These are phyloP conservation scores for Sporothrix mexicana DNA, from an alignment of 2,329 filamentous ascomycete genomes.

Conservation along the genomic window DNA sequence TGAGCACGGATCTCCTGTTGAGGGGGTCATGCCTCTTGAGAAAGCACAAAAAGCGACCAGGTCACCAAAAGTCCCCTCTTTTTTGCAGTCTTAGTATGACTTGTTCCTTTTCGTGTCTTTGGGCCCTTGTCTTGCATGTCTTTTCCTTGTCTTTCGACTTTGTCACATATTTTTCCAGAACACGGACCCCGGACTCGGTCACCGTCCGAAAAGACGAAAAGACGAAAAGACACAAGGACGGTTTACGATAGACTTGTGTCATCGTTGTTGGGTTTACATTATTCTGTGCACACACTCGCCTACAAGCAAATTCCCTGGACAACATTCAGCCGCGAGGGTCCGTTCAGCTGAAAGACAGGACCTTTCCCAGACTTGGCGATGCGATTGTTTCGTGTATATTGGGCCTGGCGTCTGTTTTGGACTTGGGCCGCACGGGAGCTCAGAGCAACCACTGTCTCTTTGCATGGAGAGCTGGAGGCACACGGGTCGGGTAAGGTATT, in stretches of 20 bases:
- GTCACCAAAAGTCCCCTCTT: slow-evolving; percentile 14
- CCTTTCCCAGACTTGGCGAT: not conserved
- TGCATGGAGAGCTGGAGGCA: not conserved
- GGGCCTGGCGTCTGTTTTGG: slow-evolving; percentile 16
- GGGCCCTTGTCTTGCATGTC: not conserved
- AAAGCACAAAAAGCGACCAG: no score
- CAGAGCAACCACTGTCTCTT: not conserved
- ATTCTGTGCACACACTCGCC: not conserved
- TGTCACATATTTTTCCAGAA: slow-evolving; percentile 44
- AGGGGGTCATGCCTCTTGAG: not conserved
- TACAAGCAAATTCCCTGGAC: slow-evolving; percentile 14
- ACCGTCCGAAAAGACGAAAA: not conserved
- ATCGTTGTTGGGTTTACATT: no score
- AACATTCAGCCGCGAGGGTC: not conserved
- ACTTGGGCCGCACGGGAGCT: not conserved
- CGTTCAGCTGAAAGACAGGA: not conserved
- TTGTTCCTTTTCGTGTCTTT: not conserved
- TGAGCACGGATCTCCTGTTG: slow-evolving; percentile 23
- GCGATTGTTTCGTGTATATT: slow-evolving; percentile 16
- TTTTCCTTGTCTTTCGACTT: slow-evolving; percentile 5
- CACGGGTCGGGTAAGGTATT: slow-evolving; percentile 7
- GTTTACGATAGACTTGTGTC: not conserved
- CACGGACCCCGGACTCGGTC: slow-evolving; percentile 16
- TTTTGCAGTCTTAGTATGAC: not conserved
- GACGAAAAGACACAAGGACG: not conserved